Conservation (phyloP, 2,329 filamentous ascomycete genomes). For the Fusarium algeriense region DNA sequence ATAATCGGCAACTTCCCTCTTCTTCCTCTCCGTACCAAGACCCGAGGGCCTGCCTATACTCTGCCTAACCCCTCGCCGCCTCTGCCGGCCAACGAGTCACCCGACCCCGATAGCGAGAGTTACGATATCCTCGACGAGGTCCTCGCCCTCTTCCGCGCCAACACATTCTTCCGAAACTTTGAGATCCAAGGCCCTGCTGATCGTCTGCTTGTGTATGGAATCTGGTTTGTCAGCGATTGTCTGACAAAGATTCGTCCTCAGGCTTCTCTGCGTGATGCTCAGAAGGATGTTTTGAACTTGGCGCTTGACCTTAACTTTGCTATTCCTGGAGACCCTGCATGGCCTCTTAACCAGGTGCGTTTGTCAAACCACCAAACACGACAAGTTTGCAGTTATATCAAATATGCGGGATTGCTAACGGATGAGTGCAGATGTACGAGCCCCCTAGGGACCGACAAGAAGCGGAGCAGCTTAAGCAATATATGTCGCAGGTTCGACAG, state of each 20-base stretch:
- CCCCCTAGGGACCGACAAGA: conserved; percentile 87
- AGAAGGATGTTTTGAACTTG: conserved; percentile 86
- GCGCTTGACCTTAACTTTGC: conserved; percentile 95
- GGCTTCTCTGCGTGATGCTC: conserved; percentile 70
- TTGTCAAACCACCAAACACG: conserved; percentile 1
- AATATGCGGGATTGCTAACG: conserved; percentile 11
- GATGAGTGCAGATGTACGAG: conserved; percentile 78
- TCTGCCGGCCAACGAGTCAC: conserved; percentile 71
- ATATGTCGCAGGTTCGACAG: conserved; percentile 91
- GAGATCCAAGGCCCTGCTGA: conserved; percentile 98
- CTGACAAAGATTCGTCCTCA: conserved; percentile 85
- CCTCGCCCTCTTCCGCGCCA: conserved; percentile 91
- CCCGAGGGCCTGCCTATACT: conserved; percentile 92
- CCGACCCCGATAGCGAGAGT: conserved; percentile 87
- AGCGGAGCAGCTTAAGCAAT: conserved; percentile 88
- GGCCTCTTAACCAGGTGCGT: conserved; percentile 87
- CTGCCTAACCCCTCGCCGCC: conserved; percentile 71
- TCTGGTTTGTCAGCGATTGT: conserved; percentile 93
- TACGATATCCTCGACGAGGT: conserved; percentile 98
- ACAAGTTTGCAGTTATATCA: not conserved
- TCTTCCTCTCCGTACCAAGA: conserved; percentile 92
- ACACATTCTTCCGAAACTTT: conserved; percentile 99
- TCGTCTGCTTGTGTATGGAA: conserved; percentile 94
- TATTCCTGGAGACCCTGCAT: conserved; percentile 91
- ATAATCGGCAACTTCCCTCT: conserved; percentile 91